Conservation (phyloP, 2,329 filamentous ascomycete genomes). For the Cladophialophora psammophila region DNA sequence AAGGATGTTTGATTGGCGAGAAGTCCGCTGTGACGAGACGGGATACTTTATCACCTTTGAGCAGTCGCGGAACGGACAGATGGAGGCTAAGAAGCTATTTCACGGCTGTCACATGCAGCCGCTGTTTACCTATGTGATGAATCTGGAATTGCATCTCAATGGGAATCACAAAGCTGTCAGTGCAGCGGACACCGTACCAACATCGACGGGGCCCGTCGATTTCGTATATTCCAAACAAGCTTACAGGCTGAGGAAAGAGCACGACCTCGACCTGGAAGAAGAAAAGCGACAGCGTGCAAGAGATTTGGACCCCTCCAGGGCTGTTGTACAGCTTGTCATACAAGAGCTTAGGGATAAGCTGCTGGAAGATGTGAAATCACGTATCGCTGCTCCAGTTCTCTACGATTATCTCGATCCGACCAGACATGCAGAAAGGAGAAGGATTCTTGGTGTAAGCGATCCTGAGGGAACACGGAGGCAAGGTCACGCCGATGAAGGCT, state of each 20-base stretch:
- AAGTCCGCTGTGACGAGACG: constrained; percentile 80
- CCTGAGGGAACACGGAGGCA: constrained; percentile 67
- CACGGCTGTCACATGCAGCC: constrained; percentile 78
- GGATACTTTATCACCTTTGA: constrained; percentile 95
- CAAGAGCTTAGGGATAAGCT: constrained; percentile 86
- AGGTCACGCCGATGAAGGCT: constrained; percentile 68
- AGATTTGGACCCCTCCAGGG: constrained; percentile 86
- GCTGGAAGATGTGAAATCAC: constrained; percentile 85
- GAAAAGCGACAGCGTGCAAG: constrained; percentile 88
- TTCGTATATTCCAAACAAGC: constrained; percentile 37
- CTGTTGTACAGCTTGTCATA: constrained; percentile 79
- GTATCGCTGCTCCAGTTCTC: constrained; percentile 81
- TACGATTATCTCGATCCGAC: constrained; percentile 82
- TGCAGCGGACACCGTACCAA: constrained; percentile 45
- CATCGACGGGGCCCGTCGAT: constrained; percentile 31
- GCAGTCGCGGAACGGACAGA: constrained; percentile 75
- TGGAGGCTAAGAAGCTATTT: constrained; percentile 82
- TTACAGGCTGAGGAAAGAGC: constrained; percentile 69
- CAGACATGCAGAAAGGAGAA: constrained; percentile 79
- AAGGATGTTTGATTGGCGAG: constrained; percentile 80
- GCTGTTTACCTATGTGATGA: constrained; percentile 92
- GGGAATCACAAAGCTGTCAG: constrained; percentile 69
- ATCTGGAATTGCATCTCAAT: constrained; percentile 81
- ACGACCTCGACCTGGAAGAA: constrained; percentile 82
- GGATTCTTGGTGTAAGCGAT: constrained; percentile 78